phyloP scores from a whole-genome alignment of 371 early-diverging fungal genomes.

The Mortierella sp. region DNA sequence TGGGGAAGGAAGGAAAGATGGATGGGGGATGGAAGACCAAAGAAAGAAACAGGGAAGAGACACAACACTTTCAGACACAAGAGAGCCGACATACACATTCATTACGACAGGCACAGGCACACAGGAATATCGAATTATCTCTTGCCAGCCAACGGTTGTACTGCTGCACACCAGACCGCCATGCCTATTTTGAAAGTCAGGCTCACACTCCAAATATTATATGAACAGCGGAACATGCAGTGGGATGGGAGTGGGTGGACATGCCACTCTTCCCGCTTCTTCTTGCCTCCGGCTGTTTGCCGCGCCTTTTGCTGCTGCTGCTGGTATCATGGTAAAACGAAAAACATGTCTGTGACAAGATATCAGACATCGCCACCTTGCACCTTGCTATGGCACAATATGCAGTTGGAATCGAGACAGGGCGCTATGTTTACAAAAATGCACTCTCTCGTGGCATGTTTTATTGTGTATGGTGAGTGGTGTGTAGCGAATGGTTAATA shows the following conservation, averaged over 20 bases:
- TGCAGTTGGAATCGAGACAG: background rate
- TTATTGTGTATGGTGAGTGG: background rate
- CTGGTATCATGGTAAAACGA: no score
- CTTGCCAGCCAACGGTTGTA: background rate
- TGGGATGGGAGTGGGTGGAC: background rate
- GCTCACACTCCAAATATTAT: background rate
- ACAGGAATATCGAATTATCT: background rate
- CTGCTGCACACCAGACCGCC: no score
- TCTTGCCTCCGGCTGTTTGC: background rate
- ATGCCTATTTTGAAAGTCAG: slow-evolving; percentile 1
- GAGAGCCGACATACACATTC: background rate
- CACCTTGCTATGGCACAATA: background rate
- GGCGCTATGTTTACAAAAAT: slow-evolving; percentile 10
- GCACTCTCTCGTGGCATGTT: slow-evolving; percentile 13
- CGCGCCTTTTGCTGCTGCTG: background rate
- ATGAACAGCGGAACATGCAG: background rate
- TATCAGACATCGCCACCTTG: background rate
- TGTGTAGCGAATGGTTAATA: slow-evolving; percentile 2
- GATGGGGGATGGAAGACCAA: slow-evolving; percentile 1
- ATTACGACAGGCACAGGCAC: slow-evolving; percentile 5
- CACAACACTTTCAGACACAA: background rate
- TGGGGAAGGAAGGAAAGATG: background rate
- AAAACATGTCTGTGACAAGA: no score
- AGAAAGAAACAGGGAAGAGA: background rate
- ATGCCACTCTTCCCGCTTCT: background rate